phyloP scores from a whole-genome alignment of 2,329 filamentous ascomycete species.

The Dactylellina parvicollis region DNA sequence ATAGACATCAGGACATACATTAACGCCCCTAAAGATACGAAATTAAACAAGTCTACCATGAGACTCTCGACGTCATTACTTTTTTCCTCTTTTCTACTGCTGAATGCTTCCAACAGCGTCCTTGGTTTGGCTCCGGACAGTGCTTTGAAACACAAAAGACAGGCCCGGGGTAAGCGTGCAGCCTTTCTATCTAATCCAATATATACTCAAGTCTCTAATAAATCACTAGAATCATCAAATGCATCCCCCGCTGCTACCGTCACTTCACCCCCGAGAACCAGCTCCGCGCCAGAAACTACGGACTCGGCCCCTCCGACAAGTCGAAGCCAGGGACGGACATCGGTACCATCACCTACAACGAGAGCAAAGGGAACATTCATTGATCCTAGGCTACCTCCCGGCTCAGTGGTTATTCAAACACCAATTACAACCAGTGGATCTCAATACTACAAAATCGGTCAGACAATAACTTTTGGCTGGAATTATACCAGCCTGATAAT shows the following conservation, averaged over 20 bases:
- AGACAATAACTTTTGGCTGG: constrained; percentile 73
- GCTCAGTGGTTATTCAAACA: constrained; percentile 72
- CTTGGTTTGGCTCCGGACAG: constrained; percentile 9
- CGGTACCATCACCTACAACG: constrained; percentile 14
- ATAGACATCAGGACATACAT: too few species aligned
- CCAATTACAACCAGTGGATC: constrained; percentile 65
- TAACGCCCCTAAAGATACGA: neutral
- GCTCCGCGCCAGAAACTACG: constrained; percentile 1
- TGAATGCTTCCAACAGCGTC: constrained; percentile 11
- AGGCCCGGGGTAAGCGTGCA: constrained; percentile 28
- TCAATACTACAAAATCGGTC: constrained; percentile 73
- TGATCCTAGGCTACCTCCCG: constrained; percentile 60
- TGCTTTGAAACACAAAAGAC: constrained; percentile 15
- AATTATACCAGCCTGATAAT: constrained; percentile 73
- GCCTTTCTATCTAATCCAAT: neutral
- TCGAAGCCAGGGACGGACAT: constrained; percentile 9
- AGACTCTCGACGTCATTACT: constrained; percentile 24
- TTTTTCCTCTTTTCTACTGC: constrained; percentile 26
- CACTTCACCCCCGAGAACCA: constrained; percentile 22
- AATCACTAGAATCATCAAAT: constrained; percentile 2
- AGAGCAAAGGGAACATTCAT: constrained; percentile 15
- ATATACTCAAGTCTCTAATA: neutral
- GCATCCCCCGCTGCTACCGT: constrained; percentile 23
- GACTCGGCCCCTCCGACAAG: constrained; percentile 1
- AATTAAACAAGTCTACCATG: constrained; percentile 16